phyloP scores from a whole-genome alignment of 73 alveolate genomes.

The Uronychia setigera region DNA sequence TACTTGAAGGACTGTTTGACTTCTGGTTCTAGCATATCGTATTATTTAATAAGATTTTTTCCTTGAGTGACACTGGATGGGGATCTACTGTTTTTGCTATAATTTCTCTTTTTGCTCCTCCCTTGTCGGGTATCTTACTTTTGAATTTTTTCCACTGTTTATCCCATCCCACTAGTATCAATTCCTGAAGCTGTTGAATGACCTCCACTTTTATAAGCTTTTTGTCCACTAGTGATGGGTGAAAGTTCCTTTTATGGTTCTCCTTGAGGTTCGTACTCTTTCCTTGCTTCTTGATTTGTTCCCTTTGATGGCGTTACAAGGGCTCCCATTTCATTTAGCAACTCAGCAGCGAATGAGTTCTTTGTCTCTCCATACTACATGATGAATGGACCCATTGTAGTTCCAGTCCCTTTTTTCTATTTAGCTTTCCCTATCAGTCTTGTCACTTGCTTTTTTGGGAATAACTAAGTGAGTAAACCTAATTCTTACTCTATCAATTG shows the following conservation, averaged over 20 bases:
- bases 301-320: background rate
- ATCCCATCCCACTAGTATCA: background rate
- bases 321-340: background rate
- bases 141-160: no score
- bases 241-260: background rate
- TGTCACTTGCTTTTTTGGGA: constrained; percentile 17
- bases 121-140: background rate
- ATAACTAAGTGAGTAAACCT: constrained; percentile 9
- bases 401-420: background rate
- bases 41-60: background rate
- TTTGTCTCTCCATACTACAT: background rate
- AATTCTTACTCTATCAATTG: constrained; percentile 16
- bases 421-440: background rate
- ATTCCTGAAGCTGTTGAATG: background rate
- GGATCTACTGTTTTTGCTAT: background rate
- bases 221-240: background rate
- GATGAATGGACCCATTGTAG: background rate
- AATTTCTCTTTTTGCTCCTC: background rate
- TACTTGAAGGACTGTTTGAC: background rate
- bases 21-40: background rate
- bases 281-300: background rate
- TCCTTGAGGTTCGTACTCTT: background rate
- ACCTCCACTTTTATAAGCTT: background rate
- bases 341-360: background rate
- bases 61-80: background rate